Percentiles rank a stretch among this genome's conserved stretches.
Conservation (phyloP, 208 protist species). For the Trichomonas vaginalis region DNA sequence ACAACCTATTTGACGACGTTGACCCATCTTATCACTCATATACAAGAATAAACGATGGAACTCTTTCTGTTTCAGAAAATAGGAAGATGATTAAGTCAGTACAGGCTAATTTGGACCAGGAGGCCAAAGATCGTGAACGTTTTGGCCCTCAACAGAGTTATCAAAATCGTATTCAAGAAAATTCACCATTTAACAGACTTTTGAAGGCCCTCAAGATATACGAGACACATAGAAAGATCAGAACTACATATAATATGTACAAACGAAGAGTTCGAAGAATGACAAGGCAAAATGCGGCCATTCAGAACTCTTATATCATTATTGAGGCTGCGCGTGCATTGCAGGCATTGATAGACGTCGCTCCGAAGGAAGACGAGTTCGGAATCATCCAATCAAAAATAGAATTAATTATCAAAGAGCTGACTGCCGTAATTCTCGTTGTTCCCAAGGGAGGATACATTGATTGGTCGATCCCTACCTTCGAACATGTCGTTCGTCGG, state of each 20-base stretch:
- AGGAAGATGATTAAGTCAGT: background rate
- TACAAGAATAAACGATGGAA: background rate
- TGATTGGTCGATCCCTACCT: background rate
- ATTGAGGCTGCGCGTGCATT: background rate
- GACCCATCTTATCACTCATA: background rate
- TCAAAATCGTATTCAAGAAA: too few species aligned
- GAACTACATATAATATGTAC: too few species aligned
- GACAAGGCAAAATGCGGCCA: background rate
- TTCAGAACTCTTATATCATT: background rate
- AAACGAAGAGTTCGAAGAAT: too few species aligned
- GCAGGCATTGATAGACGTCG: background rate
- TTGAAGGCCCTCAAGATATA: too few species aligned
- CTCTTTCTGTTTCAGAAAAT: background rate
- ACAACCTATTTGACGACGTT: background rate
- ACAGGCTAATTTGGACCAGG: too few species aligned
- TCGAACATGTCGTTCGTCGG: background rate
- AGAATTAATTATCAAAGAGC: background rate
- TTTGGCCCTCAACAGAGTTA: too few species aligned
- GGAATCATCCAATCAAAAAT: background rate
- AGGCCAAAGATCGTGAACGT: too few species aligned
- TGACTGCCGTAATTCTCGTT: background rate
- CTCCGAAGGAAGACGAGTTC: background rate
- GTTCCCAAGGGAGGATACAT: background rate
- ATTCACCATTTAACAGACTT: too few species aligned
- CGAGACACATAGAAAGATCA: too few species aligned